A percentile compares a stretch with the other conserved stretches of the same genome.
Evolutionary conservation across 768 basidiomycete genomes (phyloP).

Genomic region (Phlebiopsis gigantea): DNA sequence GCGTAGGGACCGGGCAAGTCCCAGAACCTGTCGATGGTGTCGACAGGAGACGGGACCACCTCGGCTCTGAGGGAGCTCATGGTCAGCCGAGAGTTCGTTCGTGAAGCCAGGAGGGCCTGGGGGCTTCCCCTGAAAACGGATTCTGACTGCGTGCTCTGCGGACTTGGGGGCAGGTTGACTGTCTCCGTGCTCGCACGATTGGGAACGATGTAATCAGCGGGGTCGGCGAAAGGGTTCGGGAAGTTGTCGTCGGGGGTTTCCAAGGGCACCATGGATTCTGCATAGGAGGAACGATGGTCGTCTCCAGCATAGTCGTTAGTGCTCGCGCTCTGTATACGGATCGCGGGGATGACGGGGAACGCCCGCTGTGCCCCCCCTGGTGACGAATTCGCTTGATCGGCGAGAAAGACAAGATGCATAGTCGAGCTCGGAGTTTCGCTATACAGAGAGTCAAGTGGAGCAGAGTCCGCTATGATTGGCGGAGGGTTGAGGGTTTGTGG

Average conservation of each 20-base stretch:
- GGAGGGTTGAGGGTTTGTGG: not conserved
- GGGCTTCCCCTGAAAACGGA: not conserved
- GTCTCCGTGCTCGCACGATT: not conserved
- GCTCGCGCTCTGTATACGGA: slow-evolving; percentile 4
- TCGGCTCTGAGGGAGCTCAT: not conserved
- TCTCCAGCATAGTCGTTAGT: not conserved
- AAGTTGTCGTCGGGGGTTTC: not conserved
- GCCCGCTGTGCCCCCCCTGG: not conserved
- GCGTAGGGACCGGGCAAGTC: not conserved
- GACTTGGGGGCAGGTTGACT: not conserved
- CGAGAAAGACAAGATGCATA: not conserved
- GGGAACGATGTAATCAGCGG: not conserved
- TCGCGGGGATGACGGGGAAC: not conserved
- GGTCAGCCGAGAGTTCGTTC: not conserved
- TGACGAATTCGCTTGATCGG: not conserved
- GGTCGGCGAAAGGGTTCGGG: not conserved
- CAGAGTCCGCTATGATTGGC: not conserved
- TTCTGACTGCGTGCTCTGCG: not conserved
- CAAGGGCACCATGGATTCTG: not conserved
- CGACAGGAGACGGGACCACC: not conserved
- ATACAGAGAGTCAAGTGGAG: not conserved
- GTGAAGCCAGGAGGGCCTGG: not conserved
- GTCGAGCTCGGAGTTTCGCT: not conserved
- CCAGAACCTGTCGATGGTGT: slow-evolving; percentile 4
- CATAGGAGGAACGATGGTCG: not conserved